phyloP scores from a whole-genome alignment of 1,284 basidiomycete species.

The Rhodotorula sp. region DNA sequence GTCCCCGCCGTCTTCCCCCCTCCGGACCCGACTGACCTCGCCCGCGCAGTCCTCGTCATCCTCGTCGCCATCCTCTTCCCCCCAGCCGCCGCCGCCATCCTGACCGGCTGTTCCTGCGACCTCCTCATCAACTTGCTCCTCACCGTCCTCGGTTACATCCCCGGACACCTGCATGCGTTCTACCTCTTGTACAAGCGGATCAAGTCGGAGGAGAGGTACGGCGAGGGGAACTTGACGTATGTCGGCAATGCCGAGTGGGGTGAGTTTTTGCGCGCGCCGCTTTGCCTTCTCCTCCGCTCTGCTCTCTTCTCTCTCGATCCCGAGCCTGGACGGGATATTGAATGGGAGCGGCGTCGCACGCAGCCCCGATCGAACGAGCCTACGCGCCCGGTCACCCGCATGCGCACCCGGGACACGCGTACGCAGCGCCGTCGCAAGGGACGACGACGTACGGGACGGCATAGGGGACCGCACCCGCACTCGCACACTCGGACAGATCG shows the following conservation, averaged over 20 bases:
- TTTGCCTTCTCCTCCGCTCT: not conserved
- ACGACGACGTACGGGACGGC: constrained; percentile 13
- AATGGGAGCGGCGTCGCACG: no score
- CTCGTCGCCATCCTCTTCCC: constrained; percentile 16
- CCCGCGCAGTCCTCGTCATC: constrained; percentile 4
- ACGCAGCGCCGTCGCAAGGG: not conserved
- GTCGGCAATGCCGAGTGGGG: constrained; percentile 9
- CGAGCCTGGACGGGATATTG: no score
- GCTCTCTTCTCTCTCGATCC: no score
- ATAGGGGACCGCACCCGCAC: not conserved
- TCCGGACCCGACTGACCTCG: no score
- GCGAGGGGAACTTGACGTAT: not conserved
- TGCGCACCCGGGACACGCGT: not conserved
- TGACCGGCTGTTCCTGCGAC: constrained; percentile 7
- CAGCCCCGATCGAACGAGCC: not conserved
- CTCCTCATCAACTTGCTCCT: constrained; percentile 6
- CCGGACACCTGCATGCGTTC: constrained; percentile 1
- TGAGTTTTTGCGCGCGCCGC: no score
- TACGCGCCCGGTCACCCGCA: not conserved
- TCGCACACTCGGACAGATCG: not conserved
- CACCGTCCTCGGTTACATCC: constrained; percentile 10
- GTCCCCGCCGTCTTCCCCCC: not conserved
- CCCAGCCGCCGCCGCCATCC: constrained; percentile 7
- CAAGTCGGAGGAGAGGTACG: constrained; percentile 7
- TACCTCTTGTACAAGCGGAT: constrained; percentile 5